Base-by-base conservation (phyloP, 805 yeast species). In the Teunomyces kruisii region DNA sequence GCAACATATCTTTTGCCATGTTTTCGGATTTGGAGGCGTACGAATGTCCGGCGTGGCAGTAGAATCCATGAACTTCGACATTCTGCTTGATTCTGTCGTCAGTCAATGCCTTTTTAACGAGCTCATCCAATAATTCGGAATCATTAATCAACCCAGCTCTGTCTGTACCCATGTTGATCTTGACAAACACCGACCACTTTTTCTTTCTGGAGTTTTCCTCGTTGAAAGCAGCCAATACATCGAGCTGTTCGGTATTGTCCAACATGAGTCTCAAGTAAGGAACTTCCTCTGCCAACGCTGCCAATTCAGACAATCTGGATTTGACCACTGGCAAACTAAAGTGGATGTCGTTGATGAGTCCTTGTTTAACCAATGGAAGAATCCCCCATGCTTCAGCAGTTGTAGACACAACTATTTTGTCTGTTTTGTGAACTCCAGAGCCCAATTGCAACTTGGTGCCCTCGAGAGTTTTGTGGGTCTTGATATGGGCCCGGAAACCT, bases 31-130 rank as follows among this genome's bases (percentile, higher is more conserved):
- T 61, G 0, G 84, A 68, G 1, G 67, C 66, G 56, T 87, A 87
- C 0, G 91, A 82, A 57, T 83, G 87, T 2, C 95, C 95, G 1
- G 89, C 87, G 65, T 87, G 94, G 32, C 86, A 82, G 61, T 87
- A 87, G 54, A 86, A 79, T 0, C 95, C 95, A 54, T 69, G 79
- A 12, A 86, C 47, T 8, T 74, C 67, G 9, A 83, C 69, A 32
- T 61, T 50, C 1, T 66, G 54, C 9, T 53, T 48, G 10, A 58
- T 52, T 2, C 59, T 56, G 2, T 63, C 46, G 3, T 58, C 51
- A 3, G 49, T 41, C 10, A 74, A 49, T 13, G 61, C 57, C 28
- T 61, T 52, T 6, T 50, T 35, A 13, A 84, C 52, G 3, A 76
- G 54, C 1, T 59, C 47, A 0, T 57, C 48, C n/a, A 83, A 58